phyloP scores from a whole-genome alignment of 768 basidiomycete genomes.

The Leccinum uliginosum region DNA sequence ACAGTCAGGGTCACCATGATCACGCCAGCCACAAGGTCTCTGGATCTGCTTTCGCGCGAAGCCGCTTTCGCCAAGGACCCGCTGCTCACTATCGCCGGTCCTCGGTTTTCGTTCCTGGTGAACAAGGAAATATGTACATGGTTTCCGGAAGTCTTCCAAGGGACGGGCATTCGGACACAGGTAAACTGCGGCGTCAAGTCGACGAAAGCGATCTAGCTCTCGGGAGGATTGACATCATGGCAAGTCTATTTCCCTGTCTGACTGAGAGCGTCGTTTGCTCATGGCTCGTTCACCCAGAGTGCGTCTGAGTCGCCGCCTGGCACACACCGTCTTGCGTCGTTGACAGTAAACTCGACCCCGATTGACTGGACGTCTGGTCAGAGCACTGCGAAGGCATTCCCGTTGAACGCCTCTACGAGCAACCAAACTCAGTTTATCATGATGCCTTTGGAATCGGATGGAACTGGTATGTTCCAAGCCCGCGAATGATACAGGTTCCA shows the following conservation, averaged over 20 bases:
- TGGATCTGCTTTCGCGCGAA: conserved; percentile 19
- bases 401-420: conserved; percentile 46
- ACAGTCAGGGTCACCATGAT: background rate
- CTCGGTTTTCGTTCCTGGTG: conserved; percentile 21
- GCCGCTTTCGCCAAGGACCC: conserved; percentile 14
- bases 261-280: conserved; percentile 6
- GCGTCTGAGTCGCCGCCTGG: background rate
- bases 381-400: conserved; percentile 29
- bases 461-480: conserved; percentile 11
- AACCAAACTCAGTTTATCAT: conserved; percentile 44
- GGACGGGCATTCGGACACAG: background rate
- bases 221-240: conserved; percentile 50
- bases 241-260: conserved; percentile 20
- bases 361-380: conserved; percentile 29
- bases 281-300: conserved; percentile 2
- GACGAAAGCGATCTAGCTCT: conserved; percentile 26
- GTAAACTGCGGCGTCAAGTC: conserved; percentile 7
- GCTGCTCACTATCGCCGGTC: conserved; percentile 13
- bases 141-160: conserved; percentile 14
- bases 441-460: conserved; percentile 17
- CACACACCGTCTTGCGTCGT: conserved; percentile 20
- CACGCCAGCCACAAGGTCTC: conserved; percentile 5
- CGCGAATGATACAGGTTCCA: background rate
- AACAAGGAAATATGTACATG: conserved; percentile 25
- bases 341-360: conserved; percentile 16